These are phyloP conservation scores for Lactarius sp. DNA, from an alignment of 768 basidiomycete species.

Conservation along the genomic window DNA sequence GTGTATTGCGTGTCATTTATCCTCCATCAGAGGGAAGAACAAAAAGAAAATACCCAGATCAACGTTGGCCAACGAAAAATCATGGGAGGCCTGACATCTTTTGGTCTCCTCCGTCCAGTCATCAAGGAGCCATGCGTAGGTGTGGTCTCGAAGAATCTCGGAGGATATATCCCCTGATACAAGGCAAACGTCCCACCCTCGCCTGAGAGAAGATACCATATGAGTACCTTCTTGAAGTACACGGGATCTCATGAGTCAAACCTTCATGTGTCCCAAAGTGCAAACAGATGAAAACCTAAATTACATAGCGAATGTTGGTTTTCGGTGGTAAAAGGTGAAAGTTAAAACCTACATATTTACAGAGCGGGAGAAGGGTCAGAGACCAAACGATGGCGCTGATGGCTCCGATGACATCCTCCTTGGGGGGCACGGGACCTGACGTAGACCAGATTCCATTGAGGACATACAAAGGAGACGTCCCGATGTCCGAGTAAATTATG, in stretches of 20 bases:
- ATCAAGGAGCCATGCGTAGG: conserved; percentile 27
- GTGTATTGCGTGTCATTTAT: background rate
- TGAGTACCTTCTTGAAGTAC: background rate
- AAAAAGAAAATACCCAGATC: conserved; percentile 41
- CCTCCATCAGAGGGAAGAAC: background rate
- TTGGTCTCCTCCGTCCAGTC: conserved; percentile 8
- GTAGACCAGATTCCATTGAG: conserved; percentile 61
- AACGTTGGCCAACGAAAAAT: conserved; percentile 46
- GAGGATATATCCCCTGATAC: conserved; percentile 56
- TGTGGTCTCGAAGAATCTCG: conserved; percentile 25
- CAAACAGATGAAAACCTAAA: conserved; percentile 46
- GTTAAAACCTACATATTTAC: conserved; percentile 52
- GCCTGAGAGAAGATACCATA: conserved; percentile 34
- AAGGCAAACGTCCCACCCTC: conserved; percentile 69
- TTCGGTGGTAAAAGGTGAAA: background rate
- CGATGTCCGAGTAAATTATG: conserved; percentile 42
- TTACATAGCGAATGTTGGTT: background rate
- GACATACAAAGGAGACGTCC: conserved; percentile 61
- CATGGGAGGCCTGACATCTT: conserved; percentile 23
- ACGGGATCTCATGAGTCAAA: conserved; percentile 10
- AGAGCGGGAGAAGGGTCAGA: conserved; percentile 51
- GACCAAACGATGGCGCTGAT: conserved; percentile 63
- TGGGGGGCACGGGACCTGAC: conserved; percentile 41
- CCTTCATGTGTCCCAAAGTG: conserved; percentile 50
- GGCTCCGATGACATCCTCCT: conserved; percentile 60